Conservation (phyloP, 2,329 filamentous ascomycete species). For the Shiraia bambusicola region DNA sequence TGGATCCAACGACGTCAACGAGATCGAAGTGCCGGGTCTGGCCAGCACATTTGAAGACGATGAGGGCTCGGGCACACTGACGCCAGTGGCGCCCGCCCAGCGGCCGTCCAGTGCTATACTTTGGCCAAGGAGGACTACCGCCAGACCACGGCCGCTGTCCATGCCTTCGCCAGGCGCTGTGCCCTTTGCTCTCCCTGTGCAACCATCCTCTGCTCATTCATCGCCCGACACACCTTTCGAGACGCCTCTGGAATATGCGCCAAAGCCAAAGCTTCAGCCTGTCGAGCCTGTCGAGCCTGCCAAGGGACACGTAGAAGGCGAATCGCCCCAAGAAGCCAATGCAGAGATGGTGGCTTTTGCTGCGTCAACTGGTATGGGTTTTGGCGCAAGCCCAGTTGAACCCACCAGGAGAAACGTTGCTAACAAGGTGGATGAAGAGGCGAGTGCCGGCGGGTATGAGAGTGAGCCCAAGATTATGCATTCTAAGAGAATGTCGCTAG, state of each 20-base stretch:
- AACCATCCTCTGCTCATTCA: conserved; percentile 3
- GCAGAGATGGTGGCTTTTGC: conserved; percentile 37
- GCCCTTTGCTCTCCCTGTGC: conserved; percentile 21
- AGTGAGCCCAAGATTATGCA: conserved; percentile 34
- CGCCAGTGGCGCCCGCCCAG: conserved; percentile 25
- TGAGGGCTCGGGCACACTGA: conserved; percentile 27
- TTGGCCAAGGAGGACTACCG: conserved; percentile 17
- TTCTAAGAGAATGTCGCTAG: conserved; percentile 42
- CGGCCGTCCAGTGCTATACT: conserved; percentile 34
- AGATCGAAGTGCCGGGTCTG: conserved; percentile 78
- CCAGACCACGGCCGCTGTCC: conserved; percentile 31
- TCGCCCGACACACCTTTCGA: conserved; percentile 20
- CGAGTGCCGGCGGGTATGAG: conserved; percentile 22
- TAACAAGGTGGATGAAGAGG: conserved; percentile 19
- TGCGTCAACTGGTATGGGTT: conserved; percentile 35
- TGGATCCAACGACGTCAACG: conserved; percentile 67
- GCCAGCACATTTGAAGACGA: conserved; percentile 63
- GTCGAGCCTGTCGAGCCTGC: conserved; percentile 16
- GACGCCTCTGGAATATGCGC: conserved; percentile 25
- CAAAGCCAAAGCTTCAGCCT: conserved; percentile 22
- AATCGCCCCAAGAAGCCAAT: conserved; percentile 17
- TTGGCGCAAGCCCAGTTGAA: conserved; percentile 24
- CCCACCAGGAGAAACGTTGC: conserved; percentile 13
- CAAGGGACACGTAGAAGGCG: conserved; percentile 4
- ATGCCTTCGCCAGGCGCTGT: conserved; percentile 29